These are phyloP conservation scores for Pseudopyrenochaeta lycopersici DNA, from an alignment of 2,329 filamentous ascomycete genomes.

Conservation along the genomic window DNA sequence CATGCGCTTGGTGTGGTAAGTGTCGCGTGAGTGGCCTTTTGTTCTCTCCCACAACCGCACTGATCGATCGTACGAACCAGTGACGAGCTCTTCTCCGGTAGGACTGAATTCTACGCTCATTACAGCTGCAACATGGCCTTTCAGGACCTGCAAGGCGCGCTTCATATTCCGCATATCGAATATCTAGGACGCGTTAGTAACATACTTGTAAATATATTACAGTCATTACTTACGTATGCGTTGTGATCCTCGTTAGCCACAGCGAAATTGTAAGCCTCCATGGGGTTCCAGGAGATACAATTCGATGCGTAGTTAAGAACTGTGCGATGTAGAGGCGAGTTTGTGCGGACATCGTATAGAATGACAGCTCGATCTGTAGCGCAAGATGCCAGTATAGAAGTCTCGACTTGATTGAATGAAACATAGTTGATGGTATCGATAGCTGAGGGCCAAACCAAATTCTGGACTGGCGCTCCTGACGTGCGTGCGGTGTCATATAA, in stretches of 20 bases:
- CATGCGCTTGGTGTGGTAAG: constrained; percentile 98
- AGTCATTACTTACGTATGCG: constrained; percentile 61
- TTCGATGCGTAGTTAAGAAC: constrained; percentile 91
- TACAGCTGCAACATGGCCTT: constrained; percentile 88
- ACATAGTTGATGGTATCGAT: constrained; percentile 87
- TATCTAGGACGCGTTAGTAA: constrained; percentile 53
- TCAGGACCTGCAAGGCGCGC: constrained; percentile 86
- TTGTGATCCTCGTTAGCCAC: constrained; percentile 96
- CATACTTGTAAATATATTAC: background rate
- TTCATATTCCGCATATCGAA: constrained; percentile 95
- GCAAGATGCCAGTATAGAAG: constrained; percentile 85
- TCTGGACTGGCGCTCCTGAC: constrained; percentile 79
- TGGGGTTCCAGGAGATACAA: constrained; percentile 92
- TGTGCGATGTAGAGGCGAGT: constrained; percentile 81
- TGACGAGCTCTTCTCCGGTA: constrained; percentile 92
- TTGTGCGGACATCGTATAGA: constrained; percentile 90
- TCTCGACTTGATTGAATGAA: constrained; percentile 93
- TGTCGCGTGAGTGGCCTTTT: constrained; percentile 84
- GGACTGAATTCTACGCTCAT: constrained; percentile 98
- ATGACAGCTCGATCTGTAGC: constrained; percentile 87
- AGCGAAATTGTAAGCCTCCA: constrained; percentile 96
- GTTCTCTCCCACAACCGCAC: constrained; percentile 84
- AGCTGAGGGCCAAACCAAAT: constrained; percentile 84
- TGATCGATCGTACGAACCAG: constrained; percentile 87
- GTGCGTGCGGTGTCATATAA: constrained; percentile 88